These are phyloP conservation scores for Penicilliopsis zonata DNA, from an alignment of 495 filamentous ascomycete species.

Conservation along the genomic window DNA sequence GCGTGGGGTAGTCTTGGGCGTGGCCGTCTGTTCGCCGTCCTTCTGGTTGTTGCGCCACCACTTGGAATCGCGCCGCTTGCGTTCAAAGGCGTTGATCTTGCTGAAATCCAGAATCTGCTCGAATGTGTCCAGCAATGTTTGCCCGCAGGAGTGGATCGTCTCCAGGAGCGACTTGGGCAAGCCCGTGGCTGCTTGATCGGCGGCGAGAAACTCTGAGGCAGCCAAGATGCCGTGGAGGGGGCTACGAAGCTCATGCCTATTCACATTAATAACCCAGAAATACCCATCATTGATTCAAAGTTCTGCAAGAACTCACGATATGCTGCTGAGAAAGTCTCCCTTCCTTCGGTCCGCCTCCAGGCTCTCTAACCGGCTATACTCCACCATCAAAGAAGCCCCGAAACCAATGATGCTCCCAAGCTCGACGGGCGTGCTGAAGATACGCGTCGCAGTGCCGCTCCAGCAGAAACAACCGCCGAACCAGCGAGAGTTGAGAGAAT, in stretches of 20 bases:
- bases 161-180: slow-evolving; percentile 39
- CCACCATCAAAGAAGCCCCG: slow-evolving; percentile 46
- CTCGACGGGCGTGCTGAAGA: slow-evolving; percentile 12
- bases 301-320: slow-evolving; percentile 33
- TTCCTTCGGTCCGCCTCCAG: slow-evolving; percentile 36
- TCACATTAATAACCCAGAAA: slow-evolving; percentile 18
- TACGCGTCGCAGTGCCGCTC: slow-evolving; percentile 15
- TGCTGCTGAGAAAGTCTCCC: slow-evolving; percentile 52
- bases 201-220: slow-evolving; percentile 44
- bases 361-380: slow-evolving; percentile 38
- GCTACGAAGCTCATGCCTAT: slow-evolving; percentile 47
- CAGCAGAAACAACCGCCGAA: slow-evolving; percentile 48
- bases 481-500: slow-evolving; percentile 46
- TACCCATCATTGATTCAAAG: slow-evolving; percentile 1
- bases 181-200: slow-evolving; percentile 35
- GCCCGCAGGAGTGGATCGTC: slow-evolving; percentile 44
- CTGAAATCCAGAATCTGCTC: slow-evolving; percentile 50
- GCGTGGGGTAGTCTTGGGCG: background rate
- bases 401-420: slow-evolving; percentile 37
- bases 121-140: slow-evolving; percentile 53
- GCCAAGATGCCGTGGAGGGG: slow-evolving; percentile 53
- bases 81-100: slow-evolving; percentile 36
- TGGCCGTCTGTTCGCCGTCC: slow-evolving; percentile 6
- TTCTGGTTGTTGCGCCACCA: background rate
- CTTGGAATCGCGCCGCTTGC: background rate